Base-by-base conservation (phyloP, 345 rosid species). In the Citrus medica region DNA sequence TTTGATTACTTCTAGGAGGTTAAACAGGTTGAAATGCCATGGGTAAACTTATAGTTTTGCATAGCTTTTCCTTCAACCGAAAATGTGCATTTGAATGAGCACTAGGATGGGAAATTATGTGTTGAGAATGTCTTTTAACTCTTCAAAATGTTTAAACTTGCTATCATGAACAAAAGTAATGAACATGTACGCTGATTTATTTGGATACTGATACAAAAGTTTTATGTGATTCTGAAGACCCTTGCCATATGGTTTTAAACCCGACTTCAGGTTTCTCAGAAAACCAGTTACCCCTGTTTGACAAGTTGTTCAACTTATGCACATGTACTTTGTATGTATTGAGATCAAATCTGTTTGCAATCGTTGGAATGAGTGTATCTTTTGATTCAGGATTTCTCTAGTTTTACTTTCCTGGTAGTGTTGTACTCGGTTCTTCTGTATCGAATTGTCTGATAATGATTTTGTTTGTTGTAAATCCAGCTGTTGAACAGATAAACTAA, bases 321-420 rank as follows among this genome's bases (percentile, higher is more conserved):
- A 1, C 7, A 51, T 51, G 56, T 16, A 51, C 56, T 51, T 51
- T 51, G 19, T 51, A 4, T 53, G 24, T 17, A 68, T 1, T 22
- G 40, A 74, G 67, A 74, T 74, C 30, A 46, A 46, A 65, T 76
- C 32, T 48, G 7, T 65, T 55, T 14, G 30, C 65, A 58, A 16
- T 38, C 13, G 53, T 24, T 56, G 12, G 33, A 58, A 35, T 37
- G 55, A 73, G 66, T 2, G 12, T 73, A 25, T 59, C 35, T 60
- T 5, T 71, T 9, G 53, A 17, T 65, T 75, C 60, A 62, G 9
- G 12, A 75, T 61, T 62, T 75, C 46, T 75, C 78, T 48, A 19
- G 28, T 63, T 12, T 75, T 48, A 63, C 28, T 17, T 3, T 72
- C 22, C 35, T 73, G 56, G 32, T 62, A 14, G 42, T 65, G 30